Percentiles rank a stretch among this genome's conserved stretches.
Evolutionary conservation across 176 grass and related monocot genomes (phyloP).

Genomic region (Lolium multiflorum): DNA sequence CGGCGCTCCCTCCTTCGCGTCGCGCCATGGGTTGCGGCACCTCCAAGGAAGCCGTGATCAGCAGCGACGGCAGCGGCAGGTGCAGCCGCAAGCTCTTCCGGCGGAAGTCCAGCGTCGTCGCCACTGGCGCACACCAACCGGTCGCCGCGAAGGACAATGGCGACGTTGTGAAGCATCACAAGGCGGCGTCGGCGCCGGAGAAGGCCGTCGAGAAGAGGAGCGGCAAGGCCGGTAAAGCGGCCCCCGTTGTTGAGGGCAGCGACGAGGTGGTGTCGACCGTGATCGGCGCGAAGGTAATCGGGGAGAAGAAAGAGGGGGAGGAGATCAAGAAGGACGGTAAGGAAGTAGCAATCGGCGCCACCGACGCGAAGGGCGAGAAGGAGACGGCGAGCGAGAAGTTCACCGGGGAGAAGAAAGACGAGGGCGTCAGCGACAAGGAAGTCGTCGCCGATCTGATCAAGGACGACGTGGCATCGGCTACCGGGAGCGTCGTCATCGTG

Average conservation of each 20-base stretch:
- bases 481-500: background rate
- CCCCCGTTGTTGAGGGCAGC: conserved; percentile 10
- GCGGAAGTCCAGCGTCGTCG: conserved; percentile 55
- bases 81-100: conserved; percentile 60
- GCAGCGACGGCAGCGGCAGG: conserved; percentile 51
- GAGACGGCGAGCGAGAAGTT: background rate
- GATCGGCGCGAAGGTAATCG: background rate
- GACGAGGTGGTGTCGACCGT: background rate
- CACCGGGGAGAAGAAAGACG: conserved; percentile 12
- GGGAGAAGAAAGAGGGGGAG: conserved; percentile 32
- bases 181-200: background rate
- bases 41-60: conserved; percentile 84
- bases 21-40: conserved; percentile 84
- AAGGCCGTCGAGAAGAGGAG: conserved; percentile 4
- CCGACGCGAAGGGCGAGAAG: conserved; percentile 8
- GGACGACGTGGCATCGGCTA: background rate
- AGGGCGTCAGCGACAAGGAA: conserved; percentile 33
- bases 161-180: background rate
- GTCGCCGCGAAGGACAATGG: conserved; percentile 6
- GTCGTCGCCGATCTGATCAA: background rate
- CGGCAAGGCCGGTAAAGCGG: background rate
- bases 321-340: conserved; percentile 28
- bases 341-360: background rate
- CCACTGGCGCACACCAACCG: conserved; percentile 29
- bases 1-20: conserved; percentile 37